Base-by-base conservation (phyloP, 2,329 filamentous ascomycete genomes). In the Cladorrhinum sp. region DNA sequence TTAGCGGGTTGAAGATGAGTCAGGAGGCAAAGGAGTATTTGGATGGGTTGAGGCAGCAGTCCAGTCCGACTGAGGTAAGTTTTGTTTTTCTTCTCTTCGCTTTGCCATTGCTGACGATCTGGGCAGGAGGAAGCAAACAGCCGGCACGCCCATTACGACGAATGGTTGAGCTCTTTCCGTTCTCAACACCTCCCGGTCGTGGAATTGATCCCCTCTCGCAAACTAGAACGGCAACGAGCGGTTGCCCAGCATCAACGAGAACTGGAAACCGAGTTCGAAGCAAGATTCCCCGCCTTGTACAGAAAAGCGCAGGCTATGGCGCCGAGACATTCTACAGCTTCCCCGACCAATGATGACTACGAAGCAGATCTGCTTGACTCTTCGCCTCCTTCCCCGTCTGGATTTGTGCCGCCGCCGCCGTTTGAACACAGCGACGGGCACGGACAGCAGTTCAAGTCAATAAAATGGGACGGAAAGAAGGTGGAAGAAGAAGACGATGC, bases 181-280 rank as follows among this genome's bases (percentile, higher is more conserved):
- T 72, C 69, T 12, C 79, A 83, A 58, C 77, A 79, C 42, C 73
- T 73, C 2, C 72, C 73, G 1, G 68, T 73, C 2, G 67, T 73
- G 0, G 75, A 79, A 28, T 69, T 77, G 9, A 74, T 74, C 7
- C 73, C 76, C 2, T 68, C 73, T 4, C 72, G 73, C 42, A 75
- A 76, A 24, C 67, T 71, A 1, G 79, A 80, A 62, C 76, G 79
- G 23, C 68, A 71, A 16, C 73, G 74, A 14, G 75, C 73, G 3
- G 73, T 81, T 16, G 72, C 75, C 28, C 72, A 75, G 58, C 77
- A 79, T 53, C 81, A 85, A 67, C 75, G 73, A 48, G 74, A 77
- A 26, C 73, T 85, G 1, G 81, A 83, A 66, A 70, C 72, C 0
- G 81, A 84, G 59, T 80, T 85, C 58, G 74, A 77, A 63, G 66